phyloP scores from a whole-genome alignment of 2,329 filamentous ascomycete genomes.

The Dactylellina sp. region DNA sequence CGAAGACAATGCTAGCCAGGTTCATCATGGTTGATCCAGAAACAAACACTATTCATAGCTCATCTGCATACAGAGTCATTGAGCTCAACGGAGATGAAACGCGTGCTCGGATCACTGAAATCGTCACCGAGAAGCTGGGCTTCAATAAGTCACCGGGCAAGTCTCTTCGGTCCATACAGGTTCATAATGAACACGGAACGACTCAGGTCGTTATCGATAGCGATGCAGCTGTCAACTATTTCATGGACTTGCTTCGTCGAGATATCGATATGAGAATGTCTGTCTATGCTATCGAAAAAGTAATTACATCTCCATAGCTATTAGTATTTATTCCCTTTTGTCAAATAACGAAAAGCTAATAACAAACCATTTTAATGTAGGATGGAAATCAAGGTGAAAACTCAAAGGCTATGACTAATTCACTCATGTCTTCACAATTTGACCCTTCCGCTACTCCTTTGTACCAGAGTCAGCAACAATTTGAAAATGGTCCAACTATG shows the following conservation, averaged over 20 bases:
- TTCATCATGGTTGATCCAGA: conserved; percentile 20
- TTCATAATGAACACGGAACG: conserved; percentile 13
- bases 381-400: background rate
- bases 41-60: background rate
- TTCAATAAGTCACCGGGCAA: conserved; percentile 26
- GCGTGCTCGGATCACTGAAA: conserved; percentile 11
- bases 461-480: background rate
- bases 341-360: background rate
- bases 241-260: conserved; percentile 11
- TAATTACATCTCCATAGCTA: background rate
- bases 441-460: conserved; percentile 24
- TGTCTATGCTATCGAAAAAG: conserved; percentile 23
- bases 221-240: conserved; percentile 22
- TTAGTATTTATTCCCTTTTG: background rate
- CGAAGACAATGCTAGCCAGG: conserved; percentile 22
- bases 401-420: background rate
- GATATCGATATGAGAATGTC: conserved; percentile 22
- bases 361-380: background rate
- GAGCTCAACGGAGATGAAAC: conserved; percentile 26
- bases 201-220: conserved; percentile 30
- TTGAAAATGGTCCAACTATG: background rate
- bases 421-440: background rate
- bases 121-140: conserved; percentile 23
- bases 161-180: conserved; percentile 30
- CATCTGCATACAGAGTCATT: conserved; percentile 42